Evolutionary conservation across 2,329 filamentous ascomycete species (phyloP).

Genomic region (Calonectria hongkongensis): DNA sequence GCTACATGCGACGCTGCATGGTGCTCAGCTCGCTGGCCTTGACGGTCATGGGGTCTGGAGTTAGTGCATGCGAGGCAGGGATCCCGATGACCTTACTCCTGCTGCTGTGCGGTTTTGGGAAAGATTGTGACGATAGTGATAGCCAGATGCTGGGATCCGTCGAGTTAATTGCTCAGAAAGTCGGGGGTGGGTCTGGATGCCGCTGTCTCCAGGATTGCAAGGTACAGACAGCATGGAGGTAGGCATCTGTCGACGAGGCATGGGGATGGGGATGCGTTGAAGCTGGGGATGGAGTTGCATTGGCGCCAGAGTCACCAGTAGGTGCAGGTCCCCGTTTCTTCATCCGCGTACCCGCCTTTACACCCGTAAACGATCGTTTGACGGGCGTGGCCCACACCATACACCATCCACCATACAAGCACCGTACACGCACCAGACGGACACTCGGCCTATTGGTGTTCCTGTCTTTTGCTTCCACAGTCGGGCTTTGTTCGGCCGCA

Average conservation of each 20-base stretch:
- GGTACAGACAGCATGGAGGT: conserved; percentile 4
- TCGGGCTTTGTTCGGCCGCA: conserved; percentile 2
- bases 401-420: neutral
- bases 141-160: conserved; percentile 3
- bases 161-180: conserved; percentile 16
- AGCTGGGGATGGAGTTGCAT: conserved; percentile 18
- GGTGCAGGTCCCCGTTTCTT: neutral
- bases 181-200: conserved; percentile 2
- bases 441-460: conserved; percentile 9
- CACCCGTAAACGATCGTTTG: neutral
- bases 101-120: conserved; percentile 20
- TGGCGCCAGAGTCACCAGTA: neutral
- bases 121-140: conserved; percentile 20
- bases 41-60: conserved; percentile 30
- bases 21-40: conserved; percentile 11
- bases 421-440: neutral
- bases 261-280: neutral
- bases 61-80: conserved; percentile 31
- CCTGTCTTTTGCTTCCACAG: neutral
- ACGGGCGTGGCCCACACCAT: conserved; percentile 21
- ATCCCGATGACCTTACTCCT: conserved; percentile 23
- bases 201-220: conserved; percentile 21
- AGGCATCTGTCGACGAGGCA: conserved; percentile 8
- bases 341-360: conserved; percentile 4
- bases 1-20: neutral